Conservation (phyloP, 2,329 filamentous ascomycete genomes). For the Ophiostoma tasmaniense region DNA sequence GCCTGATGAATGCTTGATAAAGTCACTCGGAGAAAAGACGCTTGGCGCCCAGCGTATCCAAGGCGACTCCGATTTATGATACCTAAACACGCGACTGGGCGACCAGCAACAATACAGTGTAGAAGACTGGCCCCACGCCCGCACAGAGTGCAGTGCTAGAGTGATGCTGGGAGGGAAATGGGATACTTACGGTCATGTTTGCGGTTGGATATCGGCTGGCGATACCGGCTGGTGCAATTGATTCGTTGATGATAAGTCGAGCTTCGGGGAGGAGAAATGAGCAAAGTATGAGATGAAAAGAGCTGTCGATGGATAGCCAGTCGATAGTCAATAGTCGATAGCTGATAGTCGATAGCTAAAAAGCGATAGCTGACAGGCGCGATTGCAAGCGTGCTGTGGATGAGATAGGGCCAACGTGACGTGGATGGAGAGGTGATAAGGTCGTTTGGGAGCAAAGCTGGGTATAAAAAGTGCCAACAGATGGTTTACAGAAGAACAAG, state of each 20-base stretch:
- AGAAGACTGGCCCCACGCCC: background rate
- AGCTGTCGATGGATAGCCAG: background rate
- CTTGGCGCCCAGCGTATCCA: background rate
- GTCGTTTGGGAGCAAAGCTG: background rate
- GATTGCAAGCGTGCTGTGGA: background rate
- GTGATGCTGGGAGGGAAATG: background rate
- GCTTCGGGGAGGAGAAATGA: background rate
- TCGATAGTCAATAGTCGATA: background rate
- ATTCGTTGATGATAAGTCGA: background rate
- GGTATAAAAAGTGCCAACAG: background rate
- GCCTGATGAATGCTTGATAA: background rate
- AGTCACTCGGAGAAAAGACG: background rate
- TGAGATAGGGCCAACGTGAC: background rate
- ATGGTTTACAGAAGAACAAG: background rate
- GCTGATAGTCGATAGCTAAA: background rate
- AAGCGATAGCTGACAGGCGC: background rate
- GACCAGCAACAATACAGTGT: background rate
- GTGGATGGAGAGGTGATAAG: background rate
- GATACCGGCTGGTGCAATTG: background rate
- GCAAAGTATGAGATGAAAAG: background rate
- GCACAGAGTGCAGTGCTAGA: background rate
- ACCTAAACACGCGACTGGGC: background rate
- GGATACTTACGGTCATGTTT: background rate
- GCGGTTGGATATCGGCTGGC: background rate
- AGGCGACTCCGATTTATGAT: background rate